A percentile compares a stretch with the other conserved stretches of the same genome.
These are phyloP conservation scores for Castanospermum australe DNA, from an alignment of 306 rosid species.

Conservation along the genomic window DNA sequence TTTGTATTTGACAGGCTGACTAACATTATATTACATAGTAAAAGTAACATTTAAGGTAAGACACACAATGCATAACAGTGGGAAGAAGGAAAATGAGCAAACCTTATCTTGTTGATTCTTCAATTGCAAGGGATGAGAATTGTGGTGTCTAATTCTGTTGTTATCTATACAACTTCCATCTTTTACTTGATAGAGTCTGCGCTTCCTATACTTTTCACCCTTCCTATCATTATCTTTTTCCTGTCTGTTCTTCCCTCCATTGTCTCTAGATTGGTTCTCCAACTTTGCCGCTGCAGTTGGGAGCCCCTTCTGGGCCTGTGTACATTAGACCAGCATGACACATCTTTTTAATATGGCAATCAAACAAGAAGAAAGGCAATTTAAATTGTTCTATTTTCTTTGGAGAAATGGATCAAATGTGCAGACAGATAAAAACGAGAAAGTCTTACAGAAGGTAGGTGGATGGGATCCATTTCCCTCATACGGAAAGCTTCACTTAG, in stretches of 20 bases:
- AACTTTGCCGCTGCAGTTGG: conserved; percentile 12
- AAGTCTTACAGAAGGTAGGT: conserved; percentile 31
- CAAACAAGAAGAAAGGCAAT: neutral
- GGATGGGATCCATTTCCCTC: conserved; percentile 19
- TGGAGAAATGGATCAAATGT: neutral
- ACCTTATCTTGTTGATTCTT: conserved; percentile 37
- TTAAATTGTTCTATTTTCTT: conserved; percentile 8
- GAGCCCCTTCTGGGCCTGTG: conserved; percentile 16
- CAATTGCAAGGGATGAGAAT: conserved; percentile 17
- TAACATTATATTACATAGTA: neutral
- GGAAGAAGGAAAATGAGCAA: neutral
- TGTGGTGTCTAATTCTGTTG: neutral
- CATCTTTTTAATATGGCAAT: neutral
- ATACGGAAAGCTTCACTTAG: conserved; percentile 42
- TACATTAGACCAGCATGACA: neutral
- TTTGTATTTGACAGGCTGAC: neutral
- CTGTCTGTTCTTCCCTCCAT: conserved; percentile 17
- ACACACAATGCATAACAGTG: neutral
- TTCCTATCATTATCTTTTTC: neutral
- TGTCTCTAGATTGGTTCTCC: conserved; percentile 11
- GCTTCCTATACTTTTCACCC: conserved; percentile 11
- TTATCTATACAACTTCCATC: conserved; percentile 42
- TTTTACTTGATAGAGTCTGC: conserved; percentile 18
- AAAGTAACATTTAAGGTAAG: neutral
- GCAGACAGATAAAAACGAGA: neutral